Base-by-base conservation (phyloP, 1,284 basidiomycete genomes). In the Trametes sp. region DNA sequence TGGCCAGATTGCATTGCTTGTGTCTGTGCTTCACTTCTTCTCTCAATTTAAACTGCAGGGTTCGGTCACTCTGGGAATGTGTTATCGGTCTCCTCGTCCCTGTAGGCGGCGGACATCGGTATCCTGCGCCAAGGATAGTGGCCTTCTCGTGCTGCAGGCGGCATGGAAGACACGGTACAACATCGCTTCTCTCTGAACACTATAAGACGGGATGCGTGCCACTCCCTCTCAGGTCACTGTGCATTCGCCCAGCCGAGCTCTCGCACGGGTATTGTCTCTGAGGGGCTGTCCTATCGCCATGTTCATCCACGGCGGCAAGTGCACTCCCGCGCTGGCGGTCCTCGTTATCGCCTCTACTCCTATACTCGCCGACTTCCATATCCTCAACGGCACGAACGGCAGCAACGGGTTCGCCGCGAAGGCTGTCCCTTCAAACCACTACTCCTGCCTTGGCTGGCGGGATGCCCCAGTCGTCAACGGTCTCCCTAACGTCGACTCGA, bases 361-460 rank as follows among this genome's bases (percentile, higher is more conserved):
- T n/a, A 42, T 29, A 4, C 19, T 13, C 28, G 53, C 53, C 24
- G 53, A 54, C 53, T 54, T 54, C 53, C 53, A 54, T 19, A 54
- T 54, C 19, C 42, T 54, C 53, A 44, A 54, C 29, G 53, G 53
- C n/a, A 38, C 53, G 21, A 54, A 54, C 41, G 53, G 53, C 41
- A 19, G 41, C 41, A 24, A 19, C 23, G 53, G 53, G 19, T 54
- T 26, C 41, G 53, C 53, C 53, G 41, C 53, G 11, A 54, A 54
- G 41, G 26, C 53, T n/a, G 53, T 54, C 19, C 53, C 53, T 29
- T 54, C 53, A 19, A 54, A 54, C 53, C 53, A 54, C 35, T 54
- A 54, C 41, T 54, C 53, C 19, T 54, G 53, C 41, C 13, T 23
- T 19, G 53, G 53, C 10, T 54, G 53, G 53, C 11, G 26, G 28